A percentile compares a stretch with the other conserved stretches of the same genome.
Evolutionary conservation across 805 yeast species (phyloP).

Genomic region (Zygosaccharomyces rouxii): DNA sequence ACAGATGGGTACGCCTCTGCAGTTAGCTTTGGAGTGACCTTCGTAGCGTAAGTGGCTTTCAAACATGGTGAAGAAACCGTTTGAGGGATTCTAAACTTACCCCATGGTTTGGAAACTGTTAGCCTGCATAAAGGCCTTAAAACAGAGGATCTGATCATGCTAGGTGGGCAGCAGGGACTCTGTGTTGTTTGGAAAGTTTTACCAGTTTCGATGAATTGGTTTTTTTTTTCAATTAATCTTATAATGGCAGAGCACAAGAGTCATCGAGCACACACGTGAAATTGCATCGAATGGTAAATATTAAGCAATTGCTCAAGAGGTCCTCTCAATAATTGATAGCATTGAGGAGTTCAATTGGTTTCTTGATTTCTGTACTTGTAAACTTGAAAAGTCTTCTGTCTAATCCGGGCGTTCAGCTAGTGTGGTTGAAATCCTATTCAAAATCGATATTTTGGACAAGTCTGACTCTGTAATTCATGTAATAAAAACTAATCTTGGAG

Average conservation of each 20-base stretch:
- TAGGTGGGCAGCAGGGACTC: neutral
- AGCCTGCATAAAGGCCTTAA: constrained; percentile 8
- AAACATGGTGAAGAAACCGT: neutral
- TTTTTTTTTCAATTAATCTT: neutral
- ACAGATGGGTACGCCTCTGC: constrained; percentile 64
- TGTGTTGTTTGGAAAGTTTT: neutral
- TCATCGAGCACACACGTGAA: neutral
- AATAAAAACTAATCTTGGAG: too few species aligned
- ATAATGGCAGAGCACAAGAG: neutral
- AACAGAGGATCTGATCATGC: constrained; percentile 10
- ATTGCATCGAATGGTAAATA: neutral
- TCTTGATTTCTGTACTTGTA: too few species aligned
- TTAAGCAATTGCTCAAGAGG: too few species aligned
- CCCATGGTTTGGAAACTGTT: constrained; percentile 2
- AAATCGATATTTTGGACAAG: too few species aligned
- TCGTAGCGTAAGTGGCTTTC: constrained; percentile 19
- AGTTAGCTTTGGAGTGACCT: constrained; percentile 44
- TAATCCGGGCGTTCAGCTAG: too few species aligned
- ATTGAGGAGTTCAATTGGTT: too few species aligned
- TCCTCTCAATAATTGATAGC: too few species aligned
- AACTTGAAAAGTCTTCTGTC: too few species aligned
- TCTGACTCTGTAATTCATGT: too few species aligned
- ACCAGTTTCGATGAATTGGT: neutral
- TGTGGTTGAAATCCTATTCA: too few species aligned
- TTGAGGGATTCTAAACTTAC: neutral